Evolutionary conservation across 108 stramenopile genomes (phyloP), one percentile per base, ranked within the genome.

Genomic region (Skeletonema tropicum): DNA sequence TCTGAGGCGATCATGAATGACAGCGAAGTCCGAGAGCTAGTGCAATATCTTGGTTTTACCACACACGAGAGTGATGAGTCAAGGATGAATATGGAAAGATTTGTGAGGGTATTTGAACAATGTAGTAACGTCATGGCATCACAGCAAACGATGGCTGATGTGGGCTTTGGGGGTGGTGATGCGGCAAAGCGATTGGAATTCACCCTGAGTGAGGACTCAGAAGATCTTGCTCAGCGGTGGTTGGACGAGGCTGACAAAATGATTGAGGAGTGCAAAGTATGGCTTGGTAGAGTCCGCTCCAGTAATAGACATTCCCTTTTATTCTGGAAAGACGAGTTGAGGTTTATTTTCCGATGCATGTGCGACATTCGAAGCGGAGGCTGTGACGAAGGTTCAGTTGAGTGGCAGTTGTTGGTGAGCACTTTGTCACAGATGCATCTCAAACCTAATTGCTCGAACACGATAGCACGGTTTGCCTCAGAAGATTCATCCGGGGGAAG

Each of bases 281-380:
- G 73, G 73, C 66, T 67, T 3, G 21, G 17, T n/a, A 13, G 25
- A 66, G 19, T 73, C 17, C 66, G 48, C 23, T 66, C 66, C 7
- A 68, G 3, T 11, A 66, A 68, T 26, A 48, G 42, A 29, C 55
- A 58, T 25, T 73, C 73, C 2, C 66, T 73, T 14, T 41, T 73
- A 14, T 67, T 73, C 66, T 57, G 41, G 46, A 73, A 35, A 30
- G 46, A 68, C 25, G 73, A 73, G 26, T 66, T 73, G 26, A 21
- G 26, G 13, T 26, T 42, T 33, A 73, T 73, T 25, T 58, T 31
- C 7, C 59, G 33, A 12, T 70, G 69, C 39, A 33, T 73, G 32
- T 67, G 25, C 17, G 23, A 13, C 6, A 21, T 55, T 55, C 21
- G 23, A 10, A 55, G 21, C 52, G 9, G 10, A 23, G 23, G 52